These are phyloP conservation scores for Trichoderma semiorbis DNA, from an alignment of 2,329 filamentous ascomycete genomes.

Conservation along the genomic window DNA sequence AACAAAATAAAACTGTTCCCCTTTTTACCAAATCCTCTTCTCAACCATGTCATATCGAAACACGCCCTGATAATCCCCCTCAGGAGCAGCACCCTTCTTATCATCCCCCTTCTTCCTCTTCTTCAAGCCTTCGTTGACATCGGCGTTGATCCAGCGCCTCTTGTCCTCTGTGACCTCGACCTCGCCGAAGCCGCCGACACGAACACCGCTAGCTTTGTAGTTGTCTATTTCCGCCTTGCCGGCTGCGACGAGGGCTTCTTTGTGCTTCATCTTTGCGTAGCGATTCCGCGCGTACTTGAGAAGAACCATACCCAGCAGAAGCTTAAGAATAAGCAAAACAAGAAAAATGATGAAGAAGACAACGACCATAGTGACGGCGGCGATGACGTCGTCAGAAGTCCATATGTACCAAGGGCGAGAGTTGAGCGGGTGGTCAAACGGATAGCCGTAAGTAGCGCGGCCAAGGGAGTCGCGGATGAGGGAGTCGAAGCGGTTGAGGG, in stretches of 20 bases:
- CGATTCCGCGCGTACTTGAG: slow-evolving; percentile 74
- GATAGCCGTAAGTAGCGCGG: slow-evolving; percentile 64
- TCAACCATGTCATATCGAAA: slow-evolving; percentile 91
- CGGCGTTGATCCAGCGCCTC: slow-evolving; percentile 78
- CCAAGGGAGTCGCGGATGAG: slow-evolving; percentile 73
- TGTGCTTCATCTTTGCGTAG: slow-evolving; percentile 75
- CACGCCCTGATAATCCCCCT: slow-evolving; percentile 58
- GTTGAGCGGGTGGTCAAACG: slow-evolving; percentile 40
- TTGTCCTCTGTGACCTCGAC: slow-evolving; percentile 89
- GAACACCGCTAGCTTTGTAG: slow-evolving; percentile 67
- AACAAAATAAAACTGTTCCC: neutral
- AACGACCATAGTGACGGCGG: slow-evolving; percentile 74
- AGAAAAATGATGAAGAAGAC: slow-evolving; percentile 84
- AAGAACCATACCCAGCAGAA: slow-evolving; percentile 83
- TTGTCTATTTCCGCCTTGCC: slow-evolving; percentile 49
- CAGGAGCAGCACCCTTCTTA: neutral
- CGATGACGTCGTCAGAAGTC: slow-evolving; percentile 70
- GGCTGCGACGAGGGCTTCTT: slow-evolving; percentile 51
- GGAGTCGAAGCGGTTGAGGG: slow-evolving; percentile 73
- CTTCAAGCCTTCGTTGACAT: slow-evolving; percentile 69
- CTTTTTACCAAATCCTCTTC: slow-evolving; percentile 83
- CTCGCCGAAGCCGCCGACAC: slow-evolving; percentile 77
- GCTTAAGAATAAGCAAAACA: slow-evolving; percentile 76
- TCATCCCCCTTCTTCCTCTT: slow-evolving; percentile 56
- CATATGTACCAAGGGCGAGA: slow-evolving; percentile 50